Evolutionary conservation across 129 eudicot genomes (phyloP), one percentile per base, ranked within the genome.

Genomic region (Logfia minima): DNA sequence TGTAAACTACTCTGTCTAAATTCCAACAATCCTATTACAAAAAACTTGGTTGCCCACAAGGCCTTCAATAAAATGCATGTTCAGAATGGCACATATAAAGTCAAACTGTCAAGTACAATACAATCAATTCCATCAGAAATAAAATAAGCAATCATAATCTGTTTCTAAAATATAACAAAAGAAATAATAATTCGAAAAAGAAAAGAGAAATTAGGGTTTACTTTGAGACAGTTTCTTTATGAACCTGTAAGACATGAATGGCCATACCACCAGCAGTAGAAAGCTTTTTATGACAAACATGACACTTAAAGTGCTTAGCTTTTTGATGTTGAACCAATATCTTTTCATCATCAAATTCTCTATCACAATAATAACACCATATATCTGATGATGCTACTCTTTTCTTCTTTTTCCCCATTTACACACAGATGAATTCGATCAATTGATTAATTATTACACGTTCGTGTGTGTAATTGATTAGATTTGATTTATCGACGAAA

Each of bases 241-340:
- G 98, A 39, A 94, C 98, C 85, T 94, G 98, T 28, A 94, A 88
- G 55, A 94, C 98, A 75, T 94, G 98, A 59, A 94, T 94, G 74
- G 90, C 86, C 98, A 94, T 94, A 79, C 98, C 98, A 29, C 98
- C 90, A 24, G 98, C 98, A 51, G 98, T 94, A 41, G 98, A 94
- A 69, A 94, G 97, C 88, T 94, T 94, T 86, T 91, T 94, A 75
- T 91, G 95, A 77, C 98, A 94, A 8, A 87, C 97, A 79, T 94
- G 97, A 77, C 98, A 94, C 82, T 94, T 94, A 58, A 94, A 94
- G 77, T 94, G 98, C 83, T 91, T 94, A 0, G 98, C 98, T 51
- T 94, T 94, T 82, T 94, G 98, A 51, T 94, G 97, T 83, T 94
- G 97, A 51, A 94, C 96, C 85, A 94, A 67, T 66, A 94, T 94